These are phyloP conservation scores for Karstenula rhodostoma DNA, from an alignment of 2,329 filamentous ascomycete species.

Conservation along the genomic window DNA sequence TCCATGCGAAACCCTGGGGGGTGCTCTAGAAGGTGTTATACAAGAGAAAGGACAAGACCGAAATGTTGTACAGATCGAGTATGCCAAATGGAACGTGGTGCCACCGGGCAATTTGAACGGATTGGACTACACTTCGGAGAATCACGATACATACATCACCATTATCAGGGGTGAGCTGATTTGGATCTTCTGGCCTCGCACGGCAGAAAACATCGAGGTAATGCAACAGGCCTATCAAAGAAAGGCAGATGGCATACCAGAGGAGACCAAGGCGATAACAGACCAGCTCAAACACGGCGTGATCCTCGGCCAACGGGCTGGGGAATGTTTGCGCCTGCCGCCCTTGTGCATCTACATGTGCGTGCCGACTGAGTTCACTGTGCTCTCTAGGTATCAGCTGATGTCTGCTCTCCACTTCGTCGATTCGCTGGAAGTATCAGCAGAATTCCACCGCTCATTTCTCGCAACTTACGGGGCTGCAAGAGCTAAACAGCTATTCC, in stretches of 20 bases:
- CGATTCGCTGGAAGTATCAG: neutral
- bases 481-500: neutral
- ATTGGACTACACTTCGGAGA: constrained; percentile 30
- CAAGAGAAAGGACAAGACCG: neutral
- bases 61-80: neutral
- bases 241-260: neutral
- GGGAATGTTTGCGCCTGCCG: constrained; percentile 27
- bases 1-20: too few species aligned
- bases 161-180: constrained; percentile 26
- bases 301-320: constrained; percentile 21
- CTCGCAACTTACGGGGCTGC: neutral
- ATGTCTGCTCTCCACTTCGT: constrained; percentile 19
- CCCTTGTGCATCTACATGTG: constrained; percentile 26
- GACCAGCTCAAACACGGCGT: constrained; percentile 26
- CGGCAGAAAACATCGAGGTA: constrained; percentile 22
- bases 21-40: neutral
- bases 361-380: constrained; percentile 17
- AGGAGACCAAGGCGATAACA: constrained; percentile 1
- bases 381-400: constrained; percentile 20
- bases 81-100: constrained; percentile 15
- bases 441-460: neutral
- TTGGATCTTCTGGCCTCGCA: constrained; percentile 37
- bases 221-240: constrained; percentile 22
- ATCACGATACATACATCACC: constrained; percentile 21
- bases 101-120: constrained; percentile 13